Percentiles rank a stretch among this genome's conserved stretches.
Evolutionary conservation across 2,329 filamentous ascomycete genomes (phyloP).

Genomic region (Cercospora janseana): DNA sequence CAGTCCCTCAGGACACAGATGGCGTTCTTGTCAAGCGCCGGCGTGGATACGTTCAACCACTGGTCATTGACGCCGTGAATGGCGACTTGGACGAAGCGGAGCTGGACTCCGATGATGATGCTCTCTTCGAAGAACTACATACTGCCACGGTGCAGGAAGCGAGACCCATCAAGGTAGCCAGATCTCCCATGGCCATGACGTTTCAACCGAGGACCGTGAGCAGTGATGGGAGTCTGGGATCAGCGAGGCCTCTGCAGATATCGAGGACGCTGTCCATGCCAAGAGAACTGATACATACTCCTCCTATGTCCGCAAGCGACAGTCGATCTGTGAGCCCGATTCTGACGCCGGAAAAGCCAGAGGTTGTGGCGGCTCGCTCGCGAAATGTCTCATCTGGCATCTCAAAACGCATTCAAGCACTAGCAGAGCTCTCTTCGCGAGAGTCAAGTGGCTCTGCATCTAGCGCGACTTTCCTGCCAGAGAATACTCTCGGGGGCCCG

Average conservation of each 20-base stretch:
- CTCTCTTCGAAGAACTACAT: slow-evolving; percentile 71
- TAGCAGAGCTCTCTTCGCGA: slow-evolving; percentile 65
- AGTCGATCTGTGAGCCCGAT: background rate
- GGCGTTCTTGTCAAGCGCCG: slow-evolving; percentile 41
- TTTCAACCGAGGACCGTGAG: slow-evolving; percentile 36
- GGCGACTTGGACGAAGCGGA: slow-evolving; percentile 43
- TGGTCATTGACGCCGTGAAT: slow-evolving; percentile 39
- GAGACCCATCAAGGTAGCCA: slow-evolving; percentile 75
- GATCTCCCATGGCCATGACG: slow-evolving; percentile 60
- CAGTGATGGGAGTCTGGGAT: slow-evolving; percentile 23
- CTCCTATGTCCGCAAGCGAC: too few relatives aligned
- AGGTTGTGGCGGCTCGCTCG: slow-evolving; percentile 47
- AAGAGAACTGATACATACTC: slow-evolving; percentile 9
- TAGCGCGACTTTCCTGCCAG: slow-evolving; percentile 22
- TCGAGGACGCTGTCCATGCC: slow-evolving; percentile 21
- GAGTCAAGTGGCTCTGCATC: slow-evolving; percentile 27
- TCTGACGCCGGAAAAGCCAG: slow-evolving; percentile 37
- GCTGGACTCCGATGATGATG: slow-evolving; percentile 66
- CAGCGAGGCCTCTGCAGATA: slow-evolving; percentile 30
- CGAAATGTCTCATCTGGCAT: slow-evolving; percentile 85
- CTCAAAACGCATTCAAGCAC: slow-evolving; percentile 87
- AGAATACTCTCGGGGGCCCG: slow-evolving; percentile 16
- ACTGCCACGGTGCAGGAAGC: slow-evolving; percentile 79
- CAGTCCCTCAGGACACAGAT: slow-evolving; percentile 12
- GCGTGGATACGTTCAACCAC: slow-evolving; percentile 42